These are phyloP conservation scores for Xylariaceae sp. DNA, from an alignment of 2,329 filamentous ascomycete species.

Conservation along the genomic window DNA sequence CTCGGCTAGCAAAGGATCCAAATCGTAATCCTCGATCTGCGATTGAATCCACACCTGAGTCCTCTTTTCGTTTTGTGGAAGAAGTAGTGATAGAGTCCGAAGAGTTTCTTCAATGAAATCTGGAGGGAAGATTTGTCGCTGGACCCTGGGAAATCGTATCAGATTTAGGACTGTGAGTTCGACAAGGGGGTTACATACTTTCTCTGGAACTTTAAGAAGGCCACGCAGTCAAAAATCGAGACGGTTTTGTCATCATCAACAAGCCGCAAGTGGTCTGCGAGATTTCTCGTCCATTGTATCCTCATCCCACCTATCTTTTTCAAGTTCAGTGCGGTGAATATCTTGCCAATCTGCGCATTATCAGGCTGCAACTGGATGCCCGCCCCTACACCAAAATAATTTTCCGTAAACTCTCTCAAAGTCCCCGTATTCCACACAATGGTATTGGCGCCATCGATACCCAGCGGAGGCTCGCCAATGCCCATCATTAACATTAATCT, in stretches of 20 bases:
- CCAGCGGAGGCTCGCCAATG: conserved; percentile 21
- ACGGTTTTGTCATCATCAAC: conserved; percentile 44
- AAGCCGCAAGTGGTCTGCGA: conserved; percentile 47
- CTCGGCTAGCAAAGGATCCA: conserved; percentile 16
- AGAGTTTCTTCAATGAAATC: conserved; percentile 45
- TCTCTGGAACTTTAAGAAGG: conserved; percentile 41
- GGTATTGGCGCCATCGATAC: conserved; percentile 17
- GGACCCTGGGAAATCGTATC: background rate
- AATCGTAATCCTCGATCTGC: background rate
- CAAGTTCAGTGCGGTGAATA: conserved; percentile 34
- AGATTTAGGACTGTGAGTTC: background rate
- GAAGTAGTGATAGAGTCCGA: conserved; percentile 42
- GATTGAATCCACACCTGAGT: conserved; percentile 12
- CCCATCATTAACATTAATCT: conserved; percentile 23
- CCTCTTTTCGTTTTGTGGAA: conserved; percentile 39
- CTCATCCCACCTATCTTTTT: conserved; percentile 43
- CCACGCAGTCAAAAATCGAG: conserved; percentile 46
- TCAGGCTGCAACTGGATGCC: conserved; percentile 17
- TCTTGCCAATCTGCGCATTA: conserved; percentile 25
- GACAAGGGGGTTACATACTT: conserved; percentile 1
- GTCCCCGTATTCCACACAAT: conserved; percentile 16
- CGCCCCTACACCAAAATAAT: conserved; percentile 2
- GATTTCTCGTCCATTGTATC: conserved; percentile 43
- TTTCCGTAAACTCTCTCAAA: conserved; percentile 14
- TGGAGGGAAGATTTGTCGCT: conserved; percentile 34